Percentiles rank a stretch among this genome's conserved stretches.
Conservation (phyloP, 2,329 filamentous ascomycete species). For the Phaeophleospora eucalypticola region DNA sequence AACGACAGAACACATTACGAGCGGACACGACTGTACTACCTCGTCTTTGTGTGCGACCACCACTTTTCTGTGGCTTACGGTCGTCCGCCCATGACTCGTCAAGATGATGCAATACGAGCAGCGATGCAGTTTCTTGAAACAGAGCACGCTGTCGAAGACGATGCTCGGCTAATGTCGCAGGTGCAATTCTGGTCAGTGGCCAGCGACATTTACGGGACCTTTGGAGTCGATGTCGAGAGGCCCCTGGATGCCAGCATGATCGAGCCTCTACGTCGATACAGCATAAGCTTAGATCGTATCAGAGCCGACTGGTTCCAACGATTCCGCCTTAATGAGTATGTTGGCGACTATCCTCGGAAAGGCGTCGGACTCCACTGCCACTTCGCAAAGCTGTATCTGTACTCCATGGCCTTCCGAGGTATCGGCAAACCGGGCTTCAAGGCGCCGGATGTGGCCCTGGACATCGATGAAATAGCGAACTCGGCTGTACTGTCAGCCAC, state of each 20-base stretch:
- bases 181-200: slow-evolving; percentile 27
- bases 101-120: slow-evolving; percentile 31
- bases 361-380: slow-evolving; percentile 29
- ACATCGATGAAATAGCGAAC: slow-evolving; percentile 29
- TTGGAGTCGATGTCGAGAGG: slow-evolving; percentile 30
- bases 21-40: slow-evolving; percentile 37
- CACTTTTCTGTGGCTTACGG: slow-evolving; percentile 38
- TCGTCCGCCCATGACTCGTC: slow-evolving; percentile 36
- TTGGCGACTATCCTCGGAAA: slow-evolving; percentile 28
- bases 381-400: slow-evolving; percentile 29
- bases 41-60: slow-evolving; percentile 41
- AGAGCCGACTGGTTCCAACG: slow-evolving; percentile 28
- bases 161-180: slow-evolving; percentile 26
- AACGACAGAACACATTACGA: slow-evolving; percentile 32
- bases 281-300: slow-evolving; percentile 24
- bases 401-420: slow-evolving; percentile 28
- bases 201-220: slow-evolving; percentile 27
- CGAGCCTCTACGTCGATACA: slow-evolving; percentile 29
- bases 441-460: slow-evolving; percentile 23
- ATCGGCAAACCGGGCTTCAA: slow-evolving; percentile 24
- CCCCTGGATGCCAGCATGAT: slow-evolving; percentile 29
- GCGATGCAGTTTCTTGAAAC: slow-evolving; percentile 31
- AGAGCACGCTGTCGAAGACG: slow-evolving; percentile 30
- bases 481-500: slow-evolving; percentile 26
- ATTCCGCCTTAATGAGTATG: slow-evolving; percentile 23